Evolutionary conservation across 345 rosid species (phyloP).

Genomic region (Rhizophora apiculata): DNA sequence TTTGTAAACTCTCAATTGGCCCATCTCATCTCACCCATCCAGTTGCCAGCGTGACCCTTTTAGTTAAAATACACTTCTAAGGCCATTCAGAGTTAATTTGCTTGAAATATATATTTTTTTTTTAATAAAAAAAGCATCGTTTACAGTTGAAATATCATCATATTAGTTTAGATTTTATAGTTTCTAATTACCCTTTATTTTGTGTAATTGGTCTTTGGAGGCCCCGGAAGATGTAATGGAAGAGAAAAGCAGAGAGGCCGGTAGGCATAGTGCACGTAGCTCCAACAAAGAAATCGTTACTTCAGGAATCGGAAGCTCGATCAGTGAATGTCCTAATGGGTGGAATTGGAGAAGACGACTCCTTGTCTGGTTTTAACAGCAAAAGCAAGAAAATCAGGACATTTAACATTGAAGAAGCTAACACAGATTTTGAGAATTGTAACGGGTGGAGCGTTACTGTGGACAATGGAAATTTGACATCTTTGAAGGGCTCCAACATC

Average conservation of each 20-base stretch:
- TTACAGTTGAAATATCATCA: no score
- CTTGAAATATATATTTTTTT: no score
- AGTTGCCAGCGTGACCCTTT: no score
- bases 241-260: slow-evolving; percentile 26
- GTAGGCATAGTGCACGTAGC: slow-evolving; percentile 35
- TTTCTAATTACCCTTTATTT: not conserved
- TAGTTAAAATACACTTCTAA: no score
- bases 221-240: slow-evolving; percentile 41
- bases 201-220: slow-evolving; percentile 25
- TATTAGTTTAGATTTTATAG: no score
- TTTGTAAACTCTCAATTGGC: no score
- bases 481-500: slow-evolving; percentile 38
- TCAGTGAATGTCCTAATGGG: slow-evolving; percentile 6
- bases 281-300: slow-evolving; percentile 11
- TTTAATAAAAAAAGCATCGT: no score
- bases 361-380: not conserved
- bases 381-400: slow-evolving; percentile 32
- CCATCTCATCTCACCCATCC: no score
- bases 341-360: not conserved
- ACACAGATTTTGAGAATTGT: slow-evolving; percentile 58
- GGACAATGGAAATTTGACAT: slow-evolving; percentile 23
- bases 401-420: slow-evolving; percentile 46
- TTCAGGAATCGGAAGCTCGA: slow-evolving; percentile 5
- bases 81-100: no score
- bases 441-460: slow-evolving; percentile 61